These are phyloP conservation scores for Phaeosphaeria sp. DNA, from an alignment of 2,329 filamentous ascomycete species.

Conservation along the genomic window DNA sequence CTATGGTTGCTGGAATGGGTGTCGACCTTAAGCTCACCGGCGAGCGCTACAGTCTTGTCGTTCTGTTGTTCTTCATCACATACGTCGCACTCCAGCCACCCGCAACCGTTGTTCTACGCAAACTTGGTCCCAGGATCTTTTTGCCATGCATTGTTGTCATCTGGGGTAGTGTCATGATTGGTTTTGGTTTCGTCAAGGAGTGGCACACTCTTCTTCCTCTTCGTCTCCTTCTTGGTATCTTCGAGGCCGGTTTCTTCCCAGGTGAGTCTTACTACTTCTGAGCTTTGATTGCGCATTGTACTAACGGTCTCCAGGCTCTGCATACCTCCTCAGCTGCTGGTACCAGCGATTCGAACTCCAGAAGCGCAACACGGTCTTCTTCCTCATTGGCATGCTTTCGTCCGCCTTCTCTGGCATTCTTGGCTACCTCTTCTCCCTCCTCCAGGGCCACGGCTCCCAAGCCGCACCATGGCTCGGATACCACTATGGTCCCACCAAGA, in stretches of 20 bases:
- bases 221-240: constrained; percentile 30
- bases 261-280: constrained; percentile 6
- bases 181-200: constrained; percentile 32
- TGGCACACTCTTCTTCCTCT: constrained; percentile 32
- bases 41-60: constrained; percentile 28
- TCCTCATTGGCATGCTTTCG: constrained; percentile 38
- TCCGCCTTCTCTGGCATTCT: constrained; percentile 35
- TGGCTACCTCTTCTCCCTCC: constrained; percentile 52
- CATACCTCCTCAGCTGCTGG: constrained; percentile 66
- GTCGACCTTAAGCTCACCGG: constrained; percentile 37
- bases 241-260: constrained; percentile 39
- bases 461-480: constrained; percentile 31
- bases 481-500: constrained; percentile 41
- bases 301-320: constrained; percentile 14
- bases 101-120: constrained; percentile 29
- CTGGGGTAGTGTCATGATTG: constrained; percentile 33
- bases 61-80: constrained; percentile 34
- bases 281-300: not conserved
- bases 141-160: constrained; percentile 25
- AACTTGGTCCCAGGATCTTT: constrained; percentile 30
- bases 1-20: constrained; percentile 40
- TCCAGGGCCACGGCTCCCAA: constrained; percentile 52
- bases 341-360: constrained; percentile 64
- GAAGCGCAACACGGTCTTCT: constrained; percentile 64
- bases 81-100: constrained; percentile 32